phyloP scores from a whole-genome alignment of 495 filamentous ascomycete species.

The Hyaloscypha variabilis region DNA sequence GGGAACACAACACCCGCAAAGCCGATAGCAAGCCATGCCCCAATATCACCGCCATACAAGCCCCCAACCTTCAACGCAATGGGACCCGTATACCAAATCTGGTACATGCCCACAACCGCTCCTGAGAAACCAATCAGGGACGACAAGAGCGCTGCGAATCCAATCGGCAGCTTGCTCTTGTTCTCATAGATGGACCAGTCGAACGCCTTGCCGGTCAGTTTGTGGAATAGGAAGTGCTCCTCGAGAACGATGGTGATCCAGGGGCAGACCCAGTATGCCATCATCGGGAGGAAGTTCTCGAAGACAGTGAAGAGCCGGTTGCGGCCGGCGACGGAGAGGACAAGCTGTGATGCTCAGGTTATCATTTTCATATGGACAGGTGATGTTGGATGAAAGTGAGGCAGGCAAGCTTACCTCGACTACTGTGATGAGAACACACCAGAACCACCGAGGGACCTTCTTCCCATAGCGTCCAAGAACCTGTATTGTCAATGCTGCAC shows the following conservation, averaged over 20 bases:
- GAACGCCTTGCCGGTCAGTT: constrained; percentile 42
- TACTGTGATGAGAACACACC: too few relatives aligned
- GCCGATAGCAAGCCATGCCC: constrained; percentile 52
- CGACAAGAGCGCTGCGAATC: constrained; percentile 59
- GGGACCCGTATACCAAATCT: constrained; percentile 69
- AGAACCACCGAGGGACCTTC: too few relatives aligned
- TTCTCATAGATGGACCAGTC: constrained; percentile 66
- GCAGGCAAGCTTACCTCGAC: constrained; percentile 2
- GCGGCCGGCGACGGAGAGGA: constrained; percentile 66
- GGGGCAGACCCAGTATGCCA: constrained; percentile 72
- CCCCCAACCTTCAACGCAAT: constrained; percentile 46
- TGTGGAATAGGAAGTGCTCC: constrained; percentile 64
- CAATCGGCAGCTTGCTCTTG: constrained; percentile 59
- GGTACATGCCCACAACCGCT: constrained; percentile 65
- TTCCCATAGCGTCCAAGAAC: too few relatives aligned
- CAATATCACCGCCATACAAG: constrained; percentile 35
- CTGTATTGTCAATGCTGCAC: constrained; percentile 42
- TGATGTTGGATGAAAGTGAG: neutral
- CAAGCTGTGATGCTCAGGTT: constrained; percentile 29
- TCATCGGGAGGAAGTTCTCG: constrained; percentile 69
- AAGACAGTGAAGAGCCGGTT: constrained; percentile 64
- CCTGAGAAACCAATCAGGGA: constrained; percentile 69
- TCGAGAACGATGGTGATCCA: constrained; percentile 63
- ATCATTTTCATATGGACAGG: neutral
- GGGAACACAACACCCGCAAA: constrained; percentile 53